Base-by-base conservation (phyloP, 164 flowering plant species). In the Vitis riparia region DNA sequence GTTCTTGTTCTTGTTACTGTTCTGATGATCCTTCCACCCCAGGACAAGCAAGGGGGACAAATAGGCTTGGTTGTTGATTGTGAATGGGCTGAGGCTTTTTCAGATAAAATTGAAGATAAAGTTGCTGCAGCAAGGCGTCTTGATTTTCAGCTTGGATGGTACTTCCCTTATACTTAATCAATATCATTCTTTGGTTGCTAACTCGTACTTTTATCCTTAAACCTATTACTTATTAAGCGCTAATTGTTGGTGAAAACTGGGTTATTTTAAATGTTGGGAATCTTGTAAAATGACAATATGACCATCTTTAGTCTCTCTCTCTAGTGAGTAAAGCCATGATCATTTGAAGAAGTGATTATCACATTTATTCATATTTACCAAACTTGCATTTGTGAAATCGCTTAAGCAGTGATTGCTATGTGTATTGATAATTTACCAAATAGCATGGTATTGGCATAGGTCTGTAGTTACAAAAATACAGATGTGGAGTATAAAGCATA, bases 121-220 rank as follows among this genome's bases (percentile, higher is more conserved):
- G 50, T 14, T 68, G 97, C 98, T 62, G 91, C 89, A 58, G 76
- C 85, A 62, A 89, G 97, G 82, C 94, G 97, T 58, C 76, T 90
- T 65, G 97, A 84, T 63, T 94, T 89, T 86, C 96, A 92, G 78
- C 81, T 94, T 72, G 97, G 98, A 80, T 94, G 98, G 97, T 94
- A 86, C 6, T 55, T 65, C 66, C 27, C 44, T 30, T 8, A 57
- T 8, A 60, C 44, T 37, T 3, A 37, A 37, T 37, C 7, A 37
- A 3, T 37, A 37, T 37, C 44, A 3, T 37, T 37, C 44, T 37
- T 37, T 37, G 44, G 5, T 37, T 37, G 44, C 44, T 37, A 2
- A 37, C 44, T 37, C 44, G 44, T 37, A 37, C 44, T 37, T 37
- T 37, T 53, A 59, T 27, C 44, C 30, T 1, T 17, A 59, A 59